Percentiles rank a stretch among this genome's conserved stretches.
These are phyloP conservation scores for Microcera coccophila DNA, from an alignment of 2,329 filamentous ascomycete genomes.

Conservation along the genomic window DNA sequence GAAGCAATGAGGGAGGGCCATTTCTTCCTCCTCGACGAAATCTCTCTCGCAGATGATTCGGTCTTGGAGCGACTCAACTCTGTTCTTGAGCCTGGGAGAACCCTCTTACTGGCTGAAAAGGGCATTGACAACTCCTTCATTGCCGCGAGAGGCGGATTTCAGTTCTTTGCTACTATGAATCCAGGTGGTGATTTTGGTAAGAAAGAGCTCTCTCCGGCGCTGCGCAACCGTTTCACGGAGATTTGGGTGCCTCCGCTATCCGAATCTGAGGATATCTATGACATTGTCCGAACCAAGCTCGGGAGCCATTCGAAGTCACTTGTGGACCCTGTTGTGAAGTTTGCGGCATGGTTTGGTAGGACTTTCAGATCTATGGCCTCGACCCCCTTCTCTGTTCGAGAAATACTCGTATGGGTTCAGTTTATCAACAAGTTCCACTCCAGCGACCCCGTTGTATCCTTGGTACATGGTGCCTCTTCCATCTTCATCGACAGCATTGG, in stretches of 20 bases:
- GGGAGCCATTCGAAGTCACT: constrained; percentile 50
- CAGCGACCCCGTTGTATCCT: constrained; percentile 42
- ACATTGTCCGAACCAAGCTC: constrained; percentile 80
- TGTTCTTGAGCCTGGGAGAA: constrained; percentile 83
- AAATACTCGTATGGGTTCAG: constrained; percentile 87
- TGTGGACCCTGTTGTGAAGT: constrained; percentile 70
- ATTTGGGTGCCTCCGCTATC: constrained; percentile 95
- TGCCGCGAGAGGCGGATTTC: constrained; percentile 72
- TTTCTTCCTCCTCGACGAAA: constrained; percentile 94
- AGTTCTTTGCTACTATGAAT: constrained; percentile 99
- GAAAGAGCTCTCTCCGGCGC: constrained; percentile 88
- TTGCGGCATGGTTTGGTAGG: constrained; percentile 88
- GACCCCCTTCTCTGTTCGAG: constrained; percentile 82
- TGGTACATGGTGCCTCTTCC: constrained; percentile 85
- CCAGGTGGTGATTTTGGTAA: constrained; percentile 98
- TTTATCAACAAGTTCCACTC: constrained; percentile 72
- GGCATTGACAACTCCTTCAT: constrained; percentile 80
- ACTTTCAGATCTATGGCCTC: constrained; percentile 72
- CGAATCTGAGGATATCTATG: constrained; percentile 77
- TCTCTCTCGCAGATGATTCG: constrained; percentile 95
- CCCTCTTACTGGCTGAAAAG: constrained; percentile 88
- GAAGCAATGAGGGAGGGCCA: constrained; percentile 87
- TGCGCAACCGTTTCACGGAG: constrained; percentile 95
- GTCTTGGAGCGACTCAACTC: constrained; percentile 95
- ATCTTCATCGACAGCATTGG: constrained; percentile 95